Conservation (phyloP, 1,284 basidiomycete genomes). For the Fomitopsis betulina region DNA sequence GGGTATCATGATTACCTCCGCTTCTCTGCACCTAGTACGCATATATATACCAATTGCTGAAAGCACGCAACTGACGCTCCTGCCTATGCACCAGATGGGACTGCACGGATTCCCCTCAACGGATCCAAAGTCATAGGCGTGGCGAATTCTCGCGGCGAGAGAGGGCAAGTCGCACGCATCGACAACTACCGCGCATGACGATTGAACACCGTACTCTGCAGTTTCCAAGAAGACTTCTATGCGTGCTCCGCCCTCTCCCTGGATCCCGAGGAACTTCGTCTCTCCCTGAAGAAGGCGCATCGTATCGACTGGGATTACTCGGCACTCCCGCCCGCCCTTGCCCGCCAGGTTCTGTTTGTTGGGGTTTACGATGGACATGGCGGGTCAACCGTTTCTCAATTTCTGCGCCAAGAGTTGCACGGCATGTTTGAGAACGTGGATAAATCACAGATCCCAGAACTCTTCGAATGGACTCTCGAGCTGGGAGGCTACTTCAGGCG, state of each 20-base stretch:
- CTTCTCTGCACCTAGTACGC: conserved; percentile 50
- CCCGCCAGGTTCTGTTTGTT: conserved; percentile 78
- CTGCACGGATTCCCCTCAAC: conserved; percentile 35
- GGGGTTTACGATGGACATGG: conserved; percentile 81
- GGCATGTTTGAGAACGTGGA: conserved; percentile 73
- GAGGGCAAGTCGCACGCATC: conserved; percentile 41
- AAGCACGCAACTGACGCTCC: background rate
- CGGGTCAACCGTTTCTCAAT: conserved; percentile 34
- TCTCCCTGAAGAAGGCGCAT: conserved; percentile 58
- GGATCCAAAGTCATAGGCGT: conserved; percentile 66
- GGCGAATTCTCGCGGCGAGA: conserved; percentile 70
- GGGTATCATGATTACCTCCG: conserved; percentile 69
- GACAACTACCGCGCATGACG: background rate
- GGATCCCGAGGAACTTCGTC: conserved; percentile 65
- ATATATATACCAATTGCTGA: background rate
- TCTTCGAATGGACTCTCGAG: conserved; percentile 75
- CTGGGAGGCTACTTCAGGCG: conserved; percentile 87
- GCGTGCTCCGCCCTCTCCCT: conserved; percentile 72
- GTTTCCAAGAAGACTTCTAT: conserved; percentile 83
- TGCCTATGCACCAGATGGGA: conserved; percentile 26
- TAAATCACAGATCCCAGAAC: conserved; percentile 63
- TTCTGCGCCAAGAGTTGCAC: conserved; percentile 76
- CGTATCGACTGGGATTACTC: conserved; percentile 70
- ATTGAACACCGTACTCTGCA: conserved; percentile 16
- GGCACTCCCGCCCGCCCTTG: conserved; percentile 50